Evolutionary conservation across 495 filamentous ascomycete genomes (phyloP), one percentile per base, ranked within the genome.

Genomic region (Penicillium canariense): DNA sequence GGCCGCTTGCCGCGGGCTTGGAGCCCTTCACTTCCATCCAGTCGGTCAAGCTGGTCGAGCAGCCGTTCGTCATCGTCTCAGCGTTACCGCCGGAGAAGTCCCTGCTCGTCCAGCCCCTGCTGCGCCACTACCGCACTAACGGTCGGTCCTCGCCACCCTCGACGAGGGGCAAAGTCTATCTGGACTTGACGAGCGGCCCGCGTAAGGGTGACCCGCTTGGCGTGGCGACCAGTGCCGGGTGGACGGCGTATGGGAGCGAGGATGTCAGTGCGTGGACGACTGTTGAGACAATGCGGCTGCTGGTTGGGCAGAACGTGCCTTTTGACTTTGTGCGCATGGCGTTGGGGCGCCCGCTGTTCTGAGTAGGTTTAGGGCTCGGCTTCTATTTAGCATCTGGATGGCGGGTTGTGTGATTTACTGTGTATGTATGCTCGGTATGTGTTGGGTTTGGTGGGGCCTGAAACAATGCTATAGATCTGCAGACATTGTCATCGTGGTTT

Each of bases 271-370:
- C 88, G 0, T 92, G 89, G 72, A 90, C 87, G 10, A 91, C 87
- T 17, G 88, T 90, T 14, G 87, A 91, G 68, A 92, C 86, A 30
- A 69, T 92, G 9, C 75, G 88, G 40, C 60, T 92, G 56, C 75
- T 94, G 8, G 88, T 92, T 8, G 89, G 89, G 14, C 86, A 91
- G 76, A 91, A 91, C 66, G 88, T 94, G 31, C 87, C 87, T 23
- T 91, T 89, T 73, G 89, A 89, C 69, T 94, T 94, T 73, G 89
- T 91, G 31, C 69, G 88, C 34, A 76, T 92, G 72, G 87, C 88
- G 7, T 85, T 85, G 57, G 88, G 88, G 14, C 69, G 87, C 54
- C 80, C 82, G 22, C 66, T 90, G 63, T 90, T 84, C 69, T 87
- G 22, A 30, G 35, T 7, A 7, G 10, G 32, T 4, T 17, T 6